These are phyloP conservation scores for Tetrahymena malaccensis DNA, from an alignment of 73 alveolate genomes.

Conservation along the genomic window DNA sequence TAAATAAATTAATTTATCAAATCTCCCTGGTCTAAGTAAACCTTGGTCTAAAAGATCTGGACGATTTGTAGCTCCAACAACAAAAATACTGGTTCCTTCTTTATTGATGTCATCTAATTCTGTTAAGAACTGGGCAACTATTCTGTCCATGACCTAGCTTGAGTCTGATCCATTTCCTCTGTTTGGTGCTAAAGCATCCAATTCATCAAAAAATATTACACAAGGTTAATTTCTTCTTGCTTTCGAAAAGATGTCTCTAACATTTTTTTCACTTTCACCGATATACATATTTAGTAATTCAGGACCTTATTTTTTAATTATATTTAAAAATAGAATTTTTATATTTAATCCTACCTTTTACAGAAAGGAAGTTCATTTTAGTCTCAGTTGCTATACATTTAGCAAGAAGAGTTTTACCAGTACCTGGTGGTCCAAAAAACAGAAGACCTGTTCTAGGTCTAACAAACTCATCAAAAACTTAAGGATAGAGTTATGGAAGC, in stretches of 20 bases:
- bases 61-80: constrained; percentile 91
- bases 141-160: constrained; percentile 86
- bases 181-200: constrained; percentile 90
- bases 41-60: constrained; percentile 87
- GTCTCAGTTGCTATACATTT: constrained; percentile 84
- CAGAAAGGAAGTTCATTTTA: constrained; percentile 78
- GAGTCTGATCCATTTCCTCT: constrained; percentile 79
- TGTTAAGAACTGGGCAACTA: constrained; percentile 76
- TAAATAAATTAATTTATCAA: constrained; percentile 78
- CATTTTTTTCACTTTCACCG: constrained; percentile 90
- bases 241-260: constrained; percentile 82
- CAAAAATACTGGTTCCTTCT: constrained; percentile 42
- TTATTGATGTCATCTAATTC: constrained; percentile 59
- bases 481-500: constrained; percentile 71
- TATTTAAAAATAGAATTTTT: too few relatives aligned
- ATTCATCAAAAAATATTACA: constrained; percentile 89
- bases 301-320: constrained; percentile 43
- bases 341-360: constrained; percentile 45
- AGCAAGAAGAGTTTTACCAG: constrained; percentile 87
- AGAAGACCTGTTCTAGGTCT: constrained; percentile 80
- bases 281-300: constrained; percentile 88
- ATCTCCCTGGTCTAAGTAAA: constrained; percentile 82
- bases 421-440: constrained; percentile 93
- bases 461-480: constrained; percentile 62
- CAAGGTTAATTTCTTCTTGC: constrained; percentile 86